Evolutionary conservation across 116 monocot genomes (phyloP), one percentile per base, ranked within the genome.

Genomic region (Cymodocea nodosa): DNA sequence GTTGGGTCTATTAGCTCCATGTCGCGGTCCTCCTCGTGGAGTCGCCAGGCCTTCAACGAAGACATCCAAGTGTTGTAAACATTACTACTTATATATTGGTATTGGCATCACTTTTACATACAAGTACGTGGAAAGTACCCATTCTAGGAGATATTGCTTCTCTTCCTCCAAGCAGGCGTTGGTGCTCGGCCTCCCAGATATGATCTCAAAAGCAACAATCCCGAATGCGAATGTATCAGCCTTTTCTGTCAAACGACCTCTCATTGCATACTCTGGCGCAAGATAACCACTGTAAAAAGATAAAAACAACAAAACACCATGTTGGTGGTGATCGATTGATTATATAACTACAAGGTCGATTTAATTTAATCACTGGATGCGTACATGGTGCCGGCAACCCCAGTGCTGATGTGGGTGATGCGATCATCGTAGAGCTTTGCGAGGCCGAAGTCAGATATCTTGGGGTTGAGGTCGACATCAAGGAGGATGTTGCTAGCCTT

Each of bases 371-470:
- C 1, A 30, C n/a, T 3, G 3, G 30, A 30, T 56, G 15, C 75
- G 64, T 76, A 83, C 87, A 83, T 71, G 73, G 87, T 87, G 13
- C 87, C 87, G 18, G 87, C 83, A 75, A 87, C 78, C 64, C 78
- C 78, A n/a, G 87, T 87, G 73, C 74, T 87, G 17, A 83, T 78
- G 51, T 87, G 87, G 44, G 83, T 87, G 61, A 78, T 77, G 18
- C 78, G 68, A n/a, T 87, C 78, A 62, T 80, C 81, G 75, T 83
- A 87, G 50, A 87, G 80, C 70, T 78, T 87, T 17, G 87, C 83
- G 4, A 87, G 76, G 57, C 87, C 87, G 68, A 87, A 87, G 66
- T 87, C 87, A 40, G 87, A 83, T 68, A 87, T 83, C 68, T 83
- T 87, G n/a, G 87, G 87, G 68, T 70, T 78, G 24, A 87, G 67